Percentiles rank a stretch among this genome's conserved stretches.
These are phyloP conservation scores for Xylaria nigripes DNA, from an alignment of 495 filamentous ascomycete species.

Conservation along the genomic window DNA sequence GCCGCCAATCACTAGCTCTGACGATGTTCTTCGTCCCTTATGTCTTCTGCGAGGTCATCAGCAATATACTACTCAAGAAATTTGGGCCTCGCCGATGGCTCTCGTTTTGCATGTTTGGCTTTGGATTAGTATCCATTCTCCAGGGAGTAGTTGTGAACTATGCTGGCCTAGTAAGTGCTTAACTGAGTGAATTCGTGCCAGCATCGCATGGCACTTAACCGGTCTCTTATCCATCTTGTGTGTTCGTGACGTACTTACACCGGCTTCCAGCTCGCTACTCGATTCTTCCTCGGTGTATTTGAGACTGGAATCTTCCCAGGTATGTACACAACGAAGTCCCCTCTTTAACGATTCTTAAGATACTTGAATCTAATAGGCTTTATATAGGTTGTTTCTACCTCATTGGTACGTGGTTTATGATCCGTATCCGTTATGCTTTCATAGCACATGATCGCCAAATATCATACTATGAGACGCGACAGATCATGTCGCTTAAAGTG, in stretches of 20 bases:
- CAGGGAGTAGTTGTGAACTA: conserved; percentile 78
- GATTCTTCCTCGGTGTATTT: conserved; percentile 82
- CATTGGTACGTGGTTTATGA: conserved; percentile 29
- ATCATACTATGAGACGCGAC: background rate
- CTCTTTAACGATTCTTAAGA: conserved; percentile 26
- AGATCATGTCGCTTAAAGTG: background rate
- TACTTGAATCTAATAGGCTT: background rate
- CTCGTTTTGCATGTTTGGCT: conserved; percentile 70
- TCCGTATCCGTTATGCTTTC: background rate
- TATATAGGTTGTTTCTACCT: conserved; percentile 64
- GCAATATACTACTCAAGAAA: conserved; percentile 77
- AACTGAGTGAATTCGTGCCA: background rate
- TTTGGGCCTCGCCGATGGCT: conserved; percentile 78
- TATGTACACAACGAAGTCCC: conserved; percentile 2
- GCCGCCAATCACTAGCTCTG: conserved; percentile 39
- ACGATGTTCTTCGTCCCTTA: conserved; percentile 94
- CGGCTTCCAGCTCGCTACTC: conserved; percentile 52
- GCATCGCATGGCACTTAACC: background rate
- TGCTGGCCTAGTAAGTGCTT: conserved; percentile 46
- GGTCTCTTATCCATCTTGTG: too few species aligned
- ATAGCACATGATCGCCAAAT: background rate
- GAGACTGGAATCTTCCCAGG: conserved; percentile 87
- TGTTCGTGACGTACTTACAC: background rate
- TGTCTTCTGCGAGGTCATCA: conserved; percentile 78
- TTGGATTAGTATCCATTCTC: conserved; percentile 66